Evolutionary conservation across 257 asterid genomes (phyloP).

Genomic region (Perilla frutescens): DNA sequence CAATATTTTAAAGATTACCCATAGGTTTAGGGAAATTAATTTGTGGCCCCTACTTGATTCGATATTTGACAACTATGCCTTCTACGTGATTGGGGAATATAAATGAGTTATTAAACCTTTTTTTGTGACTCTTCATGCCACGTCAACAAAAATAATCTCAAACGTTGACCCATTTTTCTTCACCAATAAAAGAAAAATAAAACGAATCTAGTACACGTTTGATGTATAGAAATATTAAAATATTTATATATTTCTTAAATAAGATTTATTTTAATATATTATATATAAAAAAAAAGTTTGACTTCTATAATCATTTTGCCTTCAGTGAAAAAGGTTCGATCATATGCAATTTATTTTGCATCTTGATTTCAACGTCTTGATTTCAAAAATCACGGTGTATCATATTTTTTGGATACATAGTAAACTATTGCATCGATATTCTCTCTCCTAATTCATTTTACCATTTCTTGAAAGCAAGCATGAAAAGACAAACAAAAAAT

Average conservation of each 20-base stretch:
- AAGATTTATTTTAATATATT: too few relatives aligned
- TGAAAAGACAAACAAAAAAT: slow-evolving; percentile 29
- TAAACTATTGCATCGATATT: background rate
- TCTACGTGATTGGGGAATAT: background rate
- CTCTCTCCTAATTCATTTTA: background rate
- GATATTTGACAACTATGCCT: slow-evolving; percentile 37
- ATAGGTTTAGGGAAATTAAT: slow-evolving; percentile 24
- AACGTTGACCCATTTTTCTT: too few relatives aligned
- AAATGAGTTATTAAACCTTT: background rate
- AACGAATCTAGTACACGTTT: background rate
- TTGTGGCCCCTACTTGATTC: slow-evolving; percentile 31
- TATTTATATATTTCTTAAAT: too few relatives aligned
- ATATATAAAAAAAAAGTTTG: background rate
- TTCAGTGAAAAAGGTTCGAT: background rate
- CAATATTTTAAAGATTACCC: slow-evolving; percentile 7
- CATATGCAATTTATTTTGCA: background rate
- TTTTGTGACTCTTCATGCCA: too few relatives aligned
- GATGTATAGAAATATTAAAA: background rate
- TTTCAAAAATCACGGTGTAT: background rate
- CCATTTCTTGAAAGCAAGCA: slow-evolving; percentile 38
- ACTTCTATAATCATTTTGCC: too few relatives aligned
- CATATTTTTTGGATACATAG: background rate
- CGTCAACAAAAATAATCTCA: too few relatives aligned
- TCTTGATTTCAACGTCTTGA: background rate
- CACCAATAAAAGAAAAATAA: too few relatives aligned